Conservation (phyloP, 768 basidiomycete genomes). For the Cystofilobasidium ferigula region DNA sequence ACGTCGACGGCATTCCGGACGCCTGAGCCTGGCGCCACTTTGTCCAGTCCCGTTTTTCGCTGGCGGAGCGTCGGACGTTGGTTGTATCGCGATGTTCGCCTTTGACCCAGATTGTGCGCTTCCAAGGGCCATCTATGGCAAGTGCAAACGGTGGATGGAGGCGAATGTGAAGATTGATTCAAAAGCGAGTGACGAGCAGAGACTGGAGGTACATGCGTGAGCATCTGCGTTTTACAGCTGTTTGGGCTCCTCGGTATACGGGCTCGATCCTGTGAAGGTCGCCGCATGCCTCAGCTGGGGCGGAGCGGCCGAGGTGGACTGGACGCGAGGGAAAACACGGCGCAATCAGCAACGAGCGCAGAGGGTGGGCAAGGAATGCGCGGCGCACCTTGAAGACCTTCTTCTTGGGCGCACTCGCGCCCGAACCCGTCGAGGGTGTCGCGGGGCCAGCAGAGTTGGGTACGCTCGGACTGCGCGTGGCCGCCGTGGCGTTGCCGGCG, state of each 20-base stretch:
- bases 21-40: too few relatives aligned
- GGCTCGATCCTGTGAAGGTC: not conserved
- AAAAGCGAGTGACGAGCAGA: too few relatives aligned
- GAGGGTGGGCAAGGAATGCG: too few relatives aligned
- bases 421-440: not conserved
- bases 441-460: not conserved
- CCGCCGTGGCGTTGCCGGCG: not conserved
- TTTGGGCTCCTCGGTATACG: not conserved
- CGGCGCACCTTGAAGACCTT: conserved; percentile 14
- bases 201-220: too few relatives aligned
- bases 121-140: too few relatives aligned
- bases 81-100: too few relatives aligned
- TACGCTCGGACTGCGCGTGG: not conserved
- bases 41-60: too few relatives aligned
- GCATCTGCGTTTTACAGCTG: too few relatives aligned
- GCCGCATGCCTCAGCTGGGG: not conserved
- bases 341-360: not conserved
- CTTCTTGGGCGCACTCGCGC: conserved; percentile 5
- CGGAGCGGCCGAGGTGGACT: conserved; percentile 3
- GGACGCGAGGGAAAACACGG: not conserved
- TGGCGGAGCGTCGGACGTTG: too few relatives aligned
- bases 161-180: too few relatives aligned
- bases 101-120: too few relatives aligned
- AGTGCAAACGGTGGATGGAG: too few relatives aligned
- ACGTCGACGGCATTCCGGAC: conserved; percentile 16